Conservation (phyloP, 192 early-diverging fungal genomes). For the Coemansia sp. region DNA sequence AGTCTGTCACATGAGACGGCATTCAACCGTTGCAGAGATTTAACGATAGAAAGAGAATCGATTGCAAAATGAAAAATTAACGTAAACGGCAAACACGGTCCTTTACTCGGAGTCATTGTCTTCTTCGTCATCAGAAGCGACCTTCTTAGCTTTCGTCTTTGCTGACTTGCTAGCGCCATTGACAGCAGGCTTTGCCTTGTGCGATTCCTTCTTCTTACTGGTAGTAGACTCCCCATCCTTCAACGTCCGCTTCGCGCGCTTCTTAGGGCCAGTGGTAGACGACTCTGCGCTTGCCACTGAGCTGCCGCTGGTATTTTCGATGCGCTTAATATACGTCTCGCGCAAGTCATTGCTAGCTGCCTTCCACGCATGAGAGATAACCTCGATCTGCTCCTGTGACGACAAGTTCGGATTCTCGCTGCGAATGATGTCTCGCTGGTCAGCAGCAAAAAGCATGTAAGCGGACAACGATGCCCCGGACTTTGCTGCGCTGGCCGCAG, state of each 20-base stretch:
- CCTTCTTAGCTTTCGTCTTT: neutral
- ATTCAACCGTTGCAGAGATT: neutral
- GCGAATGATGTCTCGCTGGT: slow-evolving; percentile 7
- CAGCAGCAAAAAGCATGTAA: slow-evolving; percentile 3
- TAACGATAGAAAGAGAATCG: neutral
- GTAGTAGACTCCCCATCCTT: neutral
- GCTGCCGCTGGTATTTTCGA: neutral
- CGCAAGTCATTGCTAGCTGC: neutral
- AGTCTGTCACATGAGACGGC: neutral
- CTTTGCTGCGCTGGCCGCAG: neutral
- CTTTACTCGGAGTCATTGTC: neutral
- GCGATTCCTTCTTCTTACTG: neutral
- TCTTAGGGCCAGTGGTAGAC: neutral
- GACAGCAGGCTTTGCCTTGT: neutral
- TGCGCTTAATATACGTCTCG: neutral
- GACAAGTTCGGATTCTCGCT: neutral
- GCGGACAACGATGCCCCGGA: neutral
- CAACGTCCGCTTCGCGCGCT: neutral
- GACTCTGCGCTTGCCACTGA: neutral
- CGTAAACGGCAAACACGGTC: neutral
- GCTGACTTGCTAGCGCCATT: neutral
- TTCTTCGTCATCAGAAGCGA: neutral
- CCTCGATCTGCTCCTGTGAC: slow-evolving; percentile 4
- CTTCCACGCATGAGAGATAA: neutral
- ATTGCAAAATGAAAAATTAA: neutral